A percentile compares a stretch with the other conserved stretches of the same genome.
Conservation (phyloP, 2,329 filamentous ascomycete genomes). For the Penicillium sp. region DNA sequence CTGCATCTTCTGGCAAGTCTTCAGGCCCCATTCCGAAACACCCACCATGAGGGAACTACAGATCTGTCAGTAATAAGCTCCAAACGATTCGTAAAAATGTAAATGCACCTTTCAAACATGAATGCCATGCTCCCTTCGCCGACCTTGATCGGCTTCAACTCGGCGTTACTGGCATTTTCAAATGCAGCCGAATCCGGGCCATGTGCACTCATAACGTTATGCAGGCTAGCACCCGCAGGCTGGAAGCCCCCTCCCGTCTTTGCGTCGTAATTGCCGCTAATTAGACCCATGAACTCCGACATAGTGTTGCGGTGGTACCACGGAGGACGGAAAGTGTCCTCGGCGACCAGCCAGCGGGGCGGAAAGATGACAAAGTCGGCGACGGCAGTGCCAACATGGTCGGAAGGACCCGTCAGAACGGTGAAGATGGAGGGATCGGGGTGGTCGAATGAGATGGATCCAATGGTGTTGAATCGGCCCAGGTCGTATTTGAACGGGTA, state of each 20-base stretch:
- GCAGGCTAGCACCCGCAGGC: constrained; percentile 61
- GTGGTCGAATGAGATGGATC: constrained; percentile 71
- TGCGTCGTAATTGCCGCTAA: constrained; percentile 61
- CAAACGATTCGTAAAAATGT: neutral
- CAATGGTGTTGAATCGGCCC: constrained; percentile 72
- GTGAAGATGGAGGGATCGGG: constrained; percentile 77
- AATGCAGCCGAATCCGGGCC: constrained; percentile 58
- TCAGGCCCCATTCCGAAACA: constrained; percentile 70
- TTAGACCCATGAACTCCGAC: constrained; percentile 66
- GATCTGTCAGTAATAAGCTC: constrained; percentile 39
- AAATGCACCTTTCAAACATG: constrained; percentile 58
- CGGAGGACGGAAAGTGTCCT: constrained; percentile 60
- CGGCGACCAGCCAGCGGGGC: constrained; percentile 61
- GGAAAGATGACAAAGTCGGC: constrained; percentile 66
- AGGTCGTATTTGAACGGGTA: constrained; percentile 81
- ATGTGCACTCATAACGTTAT: constrained; percentile 71
- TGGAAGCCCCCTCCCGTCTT: constrained; percentile 58
- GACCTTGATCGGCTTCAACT: constrained; percentile 56
- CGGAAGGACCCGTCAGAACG: constrained; percentile 60
- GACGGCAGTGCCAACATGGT: constrained; percentile 60
- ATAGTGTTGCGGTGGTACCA: constrained; percentile 67
- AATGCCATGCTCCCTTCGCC: constrained; percentile 61
- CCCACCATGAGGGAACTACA: constrained; percentile 64
- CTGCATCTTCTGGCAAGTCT: constrained; percentile 68
- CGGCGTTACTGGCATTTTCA: constrained; percentile 53